Evolutionary conservation across 345 rosid species (phyloP).

Genomic region (Lepidium aucheri): DNA sequence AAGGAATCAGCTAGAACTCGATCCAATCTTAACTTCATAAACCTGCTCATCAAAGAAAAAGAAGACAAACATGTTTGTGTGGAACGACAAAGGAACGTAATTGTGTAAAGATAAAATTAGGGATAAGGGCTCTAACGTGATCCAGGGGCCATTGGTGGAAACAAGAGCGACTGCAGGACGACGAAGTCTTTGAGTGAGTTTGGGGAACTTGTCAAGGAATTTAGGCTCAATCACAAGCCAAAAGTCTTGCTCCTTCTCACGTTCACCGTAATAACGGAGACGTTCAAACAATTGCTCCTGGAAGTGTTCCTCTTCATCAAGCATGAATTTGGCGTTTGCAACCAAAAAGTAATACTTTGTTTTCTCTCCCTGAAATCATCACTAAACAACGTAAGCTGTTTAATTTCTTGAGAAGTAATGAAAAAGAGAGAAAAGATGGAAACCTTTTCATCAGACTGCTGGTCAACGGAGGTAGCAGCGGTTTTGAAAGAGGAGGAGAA

Average conservation of each 20-base stretch:
- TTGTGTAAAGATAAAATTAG: background rate
- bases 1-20: constrained; percentile 71
- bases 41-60: constrained; percentile 36
- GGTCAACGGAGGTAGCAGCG: constrained; percentile 9
- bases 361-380: constrained; percentile 26
- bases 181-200: constrained; percentile 61
- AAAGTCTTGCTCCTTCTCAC: constrained; percentile 57
- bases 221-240: constrained; percentile 96
- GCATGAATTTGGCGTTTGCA: constrained; percentile 93
- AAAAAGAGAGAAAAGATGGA: background rate
- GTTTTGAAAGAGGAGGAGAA: constrained; percentile 5
- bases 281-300: constrained; percentile 77
- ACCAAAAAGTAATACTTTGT: constrained; percentile 64
- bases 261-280: constrained; percentile 62
- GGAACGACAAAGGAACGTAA: background rate
- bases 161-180: constrained; percentile 97
- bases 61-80: background rate
- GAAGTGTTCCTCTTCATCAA: constrained; percentile 97
- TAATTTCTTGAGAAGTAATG: background rate
- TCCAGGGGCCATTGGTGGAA: constrained; percentile 89
- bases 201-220: constrained; percentile 79
- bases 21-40: constrained; percentile 93
- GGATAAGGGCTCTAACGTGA: constrained; percentile 50
- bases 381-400: background rate
- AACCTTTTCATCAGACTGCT: constrained; percentile 13